phyloP scores from a whole-genome alignment of 192 early-diverging fungal species.

The Umbelopsis vinacea region DNA sequence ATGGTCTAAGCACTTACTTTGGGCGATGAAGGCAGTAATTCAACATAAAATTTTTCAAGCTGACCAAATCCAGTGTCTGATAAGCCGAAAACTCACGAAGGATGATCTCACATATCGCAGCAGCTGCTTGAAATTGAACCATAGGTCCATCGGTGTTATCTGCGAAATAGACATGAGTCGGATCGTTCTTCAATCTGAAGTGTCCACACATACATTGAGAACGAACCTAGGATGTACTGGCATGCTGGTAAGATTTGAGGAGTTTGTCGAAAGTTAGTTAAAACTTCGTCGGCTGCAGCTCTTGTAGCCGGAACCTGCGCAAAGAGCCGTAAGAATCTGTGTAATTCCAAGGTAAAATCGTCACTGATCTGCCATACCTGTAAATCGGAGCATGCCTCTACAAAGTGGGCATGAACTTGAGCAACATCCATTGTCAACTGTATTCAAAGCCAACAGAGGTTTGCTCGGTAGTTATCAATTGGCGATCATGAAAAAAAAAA shows the following conservation, averaged over 20 bases:
- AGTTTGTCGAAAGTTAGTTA: constrained; percentile 54
- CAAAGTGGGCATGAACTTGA: constrained; percentile 46
- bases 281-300: constrained; percentile 52
- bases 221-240: constrained; percentile 64
- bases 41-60: constrained; percentile 61
- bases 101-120: constrained; percentile 56
- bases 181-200: background rate
- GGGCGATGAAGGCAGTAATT: constrained; percentile 57
- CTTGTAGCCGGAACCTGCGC: constrained; percentile 56
- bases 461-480: background rate
- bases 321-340: background rate
- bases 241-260: constrained; percentile 61
- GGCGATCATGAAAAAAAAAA: too few relatives aligned
- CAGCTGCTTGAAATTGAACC: constrained; percentile 67
- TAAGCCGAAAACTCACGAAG: constrained; percentile 63
- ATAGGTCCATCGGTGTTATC: constrained; percentile 56
- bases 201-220: background rate
- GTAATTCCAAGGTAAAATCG: background rate
- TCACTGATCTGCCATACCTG: constrained; percentile 42
- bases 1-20: constrained; percentile 36
- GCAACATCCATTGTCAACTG: constrained; percentile 46
- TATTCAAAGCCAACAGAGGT: background rate
- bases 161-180: constrained; percentile 29
- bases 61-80: constrained; percentile 52
- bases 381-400: constrained; percentile 58